Base-by-base conservation (phyloP, 805 yeast genomes). In the Yarrowia sp. region DNA sequence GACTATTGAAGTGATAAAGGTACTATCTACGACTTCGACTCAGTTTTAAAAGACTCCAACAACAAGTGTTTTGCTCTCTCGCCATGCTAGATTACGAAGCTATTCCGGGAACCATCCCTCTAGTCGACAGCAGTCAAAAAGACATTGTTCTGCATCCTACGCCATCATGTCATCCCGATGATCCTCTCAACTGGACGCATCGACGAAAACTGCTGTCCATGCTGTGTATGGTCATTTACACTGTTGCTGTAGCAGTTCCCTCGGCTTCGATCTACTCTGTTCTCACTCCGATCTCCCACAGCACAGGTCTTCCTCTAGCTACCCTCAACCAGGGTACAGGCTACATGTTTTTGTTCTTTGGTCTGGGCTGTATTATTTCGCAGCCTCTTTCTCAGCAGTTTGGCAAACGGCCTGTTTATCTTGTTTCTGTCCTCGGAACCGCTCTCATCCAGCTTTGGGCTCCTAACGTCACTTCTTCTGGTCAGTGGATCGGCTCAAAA, bases 141-240 rank as follows among this genome's bases (percentile, higher is more conserved):
- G 40, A 32, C n/a, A 19, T 85, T 66, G 82, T 87, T 9, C 75
- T 86, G 46, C 81, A 84, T 48, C 91, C 92, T 26, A 83, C 83
- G 6, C 92, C 92, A 1, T 81, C 88, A 0, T 83, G 80, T 59
- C 86, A 86, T 67, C 88, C 90, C 4, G 83, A 86, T 67, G 92
- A 87, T 69, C 91, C 91, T 0, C 75, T 87, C 64, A 86, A 85
- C 70, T 87, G 91, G 91, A 63, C 82, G 0, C 72, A 70, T 19
- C 67, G 70, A 36, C 78, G 88, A 49, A 85, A 85, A 70, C 73
- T 76, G 73, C 52, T 81, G 30, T 79, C 80, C 46, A 74, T 83
- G 61, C 74, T 80, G 8, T 30, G 73, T 52, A 70, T 74, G n/a
- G 66, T 72, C 49, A 65, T 71, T 17, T 81, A 80, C 67, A 77